A percentile compares a stretch with the other conserved stretches of the same genome.
phyloP scores from a whole-genome alignment of 257 asterid species.

The Penstemon eatonii region DNA sequence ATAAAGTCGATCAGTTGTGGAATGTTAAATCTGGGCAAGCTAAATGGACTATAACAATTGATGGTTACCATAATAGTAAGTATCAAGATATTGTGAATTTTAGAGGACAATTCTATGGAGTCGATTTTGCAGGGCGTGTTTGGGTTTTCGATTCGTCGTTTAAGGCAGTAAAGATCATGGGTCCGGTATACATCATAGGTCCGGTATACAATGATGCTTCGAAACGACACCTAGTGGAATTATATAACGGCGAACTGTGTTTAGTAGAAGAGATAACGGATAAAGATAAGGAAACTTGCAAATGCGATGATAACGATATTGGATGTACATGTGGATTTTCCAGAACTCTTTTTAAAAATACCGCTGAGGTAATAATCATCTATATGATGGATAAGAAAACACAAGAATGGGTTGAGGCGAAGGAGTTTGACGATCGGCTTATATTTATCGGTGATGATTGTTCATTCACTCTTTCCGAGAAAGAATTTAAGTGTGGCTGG shows the following conservation, averaged over 20 bases:
- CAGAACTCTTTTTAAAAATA: not conserved
- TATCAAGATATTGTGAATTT: slow-evolving; percentile 15
- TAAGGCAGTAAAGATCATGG: not conserved
- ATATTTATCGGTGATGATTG: slow-evolving; percentile 28
- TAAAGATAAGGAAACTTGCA: slow-evolving; percentile 17
- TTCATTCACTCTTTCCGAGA: not conserved
- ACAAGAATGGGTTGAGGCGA: slow-evolving; percentile 8
- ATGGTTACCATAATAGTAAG: not conserved
- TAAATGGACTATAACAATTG: slow-evolving; percentile 9
- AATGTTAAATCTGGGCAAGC: slow-evolving; percentile 7
- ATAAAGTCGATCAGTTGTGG: not conserved
- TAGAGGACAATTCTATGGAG: not conserved
- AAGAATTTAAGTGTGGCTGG: too few relatives aligned
- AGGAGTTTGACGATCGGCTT: slow-evolving; percentile 2
- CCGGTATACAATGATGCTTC: not conserved
- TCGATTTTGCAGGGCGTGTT: not conserved
- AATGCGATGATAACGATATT: not conserved
- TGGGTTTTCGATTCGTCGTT: slow-evolving; percentile 17
- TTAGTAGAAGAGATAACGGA: slow-evolving; percentile 20
- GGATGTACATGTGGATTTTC: not conserved
- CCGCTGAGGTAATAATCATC: slow-evolving; percentile 11
- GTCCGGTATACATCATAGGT: too few relatives aligned
- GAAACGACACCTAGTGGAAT: slow-evolving; percentile 11
- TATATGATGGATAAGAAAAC: not conserved
- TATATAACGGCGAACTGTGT: slow-evolving; percentile 8